phyloP scores from a whole-genome alignment of 495 filamentous ascomycete genomes.

The Talaromyces borbonicus region DNA sequence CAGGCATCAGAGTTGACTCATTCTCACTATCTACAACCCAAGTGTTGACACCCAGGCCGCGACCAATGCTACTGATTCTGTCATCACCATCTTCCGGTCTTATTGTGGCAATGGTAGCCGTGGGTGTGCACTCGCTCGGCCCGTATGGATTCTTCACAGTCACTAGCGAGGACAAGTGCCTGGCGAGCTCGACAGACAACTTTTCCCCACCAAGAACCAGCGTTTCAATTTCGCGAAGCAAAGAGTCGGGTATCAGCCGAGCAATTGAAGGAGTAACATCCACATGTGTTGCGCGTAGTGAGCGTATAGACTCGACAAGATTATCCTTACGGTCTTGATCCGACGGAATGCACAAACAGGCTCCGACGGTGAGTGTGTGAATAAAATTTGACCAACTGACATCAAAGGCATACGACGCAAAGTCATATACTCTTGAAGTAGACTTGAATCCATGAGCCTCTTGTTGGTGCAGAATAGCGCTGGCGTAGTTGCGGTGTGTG shows the following conservation, averaged over 20 bases:
- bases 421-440: conserved; percentile 9
- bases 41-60: neutral
- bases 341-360: conserved; percentile 12
- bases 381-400: conserved; percentile 4
- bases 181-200: conserved; percentile 2
- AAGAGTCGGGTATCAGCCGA: conserved; percentile 32
- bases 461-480: neutral
- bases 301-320: conserved; percentile 30
- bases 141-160: conserved; percentile 11
- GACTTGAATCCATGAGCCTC: neutral
- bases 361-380: conserved; percentile 1
- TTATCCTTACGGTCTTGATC: conserved; percentile 18
- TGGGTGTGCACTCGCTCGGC: conserved; percentile 13
- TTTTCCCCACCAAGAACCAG: conserved; percentile 35
- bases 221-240: conserved; percentile 35
- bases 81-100: conserved; percentile 3
- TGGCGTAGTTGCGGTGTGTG: conserved; percentile 16
- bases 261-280: conserved; percentile 36
- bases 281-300: conserved; percentile 29
- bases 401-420: conserved; percentile 13
- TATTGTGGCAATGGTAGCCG: neutral
- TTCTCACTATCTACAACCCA: conserved; percentile 39
- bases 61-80: neutral
- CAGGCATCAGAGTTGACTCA: conserved; percentile 28
- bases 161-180: neutral